These are phyloP conservation scores for Kernera saxatilis DNA, from an alignment of 345 rosid genomes.

Conservation along the genomic window DNA sequence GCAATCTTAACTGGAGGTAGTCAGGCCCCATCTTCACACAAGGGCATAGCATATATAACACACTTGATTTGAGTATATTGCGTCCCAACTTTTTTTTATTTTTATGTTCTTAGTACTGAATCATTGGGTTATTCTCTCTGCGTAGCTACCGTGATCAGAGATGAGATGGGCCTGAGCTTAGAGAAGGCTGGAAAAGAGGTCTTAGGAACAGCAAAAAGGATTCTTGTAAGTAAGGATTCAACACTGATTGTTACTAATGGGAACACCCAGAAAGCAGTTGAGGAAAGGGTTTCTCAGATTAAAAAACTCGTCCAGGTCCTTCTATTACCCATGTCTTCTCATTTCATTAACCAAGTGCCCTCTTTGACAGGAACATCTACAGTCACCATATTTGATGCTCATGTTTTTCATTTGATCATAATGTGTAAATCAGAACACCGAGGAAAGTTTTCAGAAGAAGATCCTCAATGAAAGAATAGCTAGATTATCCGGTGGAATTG, in stretches of 20 bases:
- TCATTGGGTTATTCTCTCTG: constrained; percentile 1
- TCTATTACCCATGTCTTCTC: constrained; percentile 2
- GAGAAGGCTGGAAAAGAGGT: constrained; percentile 77
- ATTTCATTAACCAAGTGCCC: not conserved
- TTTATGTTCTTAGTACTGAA: not conserved
- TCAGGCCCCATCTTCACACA: not conserved
- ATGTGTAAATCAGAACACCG: constrained; percentile 53
- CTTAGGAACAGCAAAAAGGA: constrained; percentile 65
- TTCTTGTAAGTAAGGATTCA: constrained; percentile 70
- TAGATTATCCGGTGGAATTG: constrained; percentile 78
- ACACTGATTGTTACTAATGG: constrained; percentile 81
- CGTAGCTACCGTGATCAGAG: constrained; percentile 83
- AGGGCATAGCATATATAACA: not conserved
- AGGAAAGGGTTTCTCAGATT: constrained; percentile 70
- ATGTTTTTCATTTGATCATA: not conserved
- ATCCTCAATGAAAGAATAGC: constrained; percentile 84
- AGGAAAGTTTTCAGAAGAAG: constrained; percentile 64
- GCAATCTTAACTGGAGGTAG: constrained; percentile 93
- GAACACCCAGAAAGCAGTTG: constrained; percentile 54
- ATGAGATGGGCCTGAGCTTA: constrained; percentile 62
- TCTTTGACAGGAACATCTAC: not conserved
- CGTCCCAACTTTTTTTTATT: not conserved
- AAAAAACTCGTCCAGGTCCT: constrained; percentile 61
- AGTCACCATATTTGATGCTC: not conserved
- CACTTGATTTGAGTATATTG: not conserved